These are phyloP conservation scores for Cytidiella melzeri DNA, from an alignment of 768 basidiomycete genomes.

Conservation along the genomic window DNA sequence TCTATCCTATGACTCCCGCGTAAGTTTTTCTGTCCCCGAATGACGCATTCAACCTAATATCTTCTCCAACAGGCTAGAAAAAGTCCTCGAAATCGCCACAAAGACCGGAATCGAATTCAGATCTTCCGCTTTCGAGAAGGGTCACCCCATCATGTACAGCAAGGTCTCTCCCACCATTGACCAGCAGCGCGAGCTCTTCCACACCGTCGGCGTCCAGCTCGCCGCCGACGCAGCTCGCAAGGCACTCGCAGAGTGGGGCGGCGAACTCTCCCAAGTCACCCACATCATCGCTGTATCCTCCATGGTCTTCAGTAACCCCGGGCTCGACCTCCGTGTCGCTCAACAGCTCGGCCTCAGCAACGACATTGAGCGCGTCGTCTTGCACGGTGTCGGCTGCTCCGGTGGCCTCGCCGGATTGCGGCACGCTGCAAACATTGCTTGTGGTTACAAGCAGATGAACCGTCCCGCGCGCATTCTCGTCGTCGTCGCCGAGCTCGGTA, in stretches of 20 bases:
- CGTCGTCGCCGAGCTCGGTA: constrained; percentile 6
- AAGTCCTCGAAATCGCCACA: constrained; percentile 9
- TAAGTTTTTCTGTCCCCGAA: not conserved
- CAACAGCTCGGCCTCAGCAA: constrained; percentile 6
- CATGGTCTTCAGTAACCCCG: constrained; percentile 7
- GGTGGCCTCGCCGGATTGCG: constrained; percentile 9
- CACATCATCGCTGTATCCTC: constrained; percentile 10
- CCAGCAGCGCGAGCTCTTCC: constrained; percentile 8
- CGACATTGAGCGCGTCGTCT: constrained; percentile 7
- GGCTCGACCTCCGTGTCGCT: constrained; percentile 10
- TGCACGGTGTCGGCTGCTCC: constrained; percentile 11
- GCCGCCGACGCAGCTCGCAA: constrained; percentile 4
- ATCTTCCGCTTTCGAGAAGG: constrained; percentile 2
- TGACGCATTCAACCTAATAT: no score
- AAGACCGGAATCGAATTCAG: constrained; percentile 10
- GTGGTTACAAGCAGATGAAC: not conserved
- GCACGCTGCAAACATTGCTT: constrained; percentile 7
- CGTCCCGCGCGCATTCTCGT: constrained; percentile 10
- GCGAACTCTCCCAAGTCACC: constrained; percentile 8
- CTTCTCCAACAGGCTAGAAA: constrained; percentile 3
- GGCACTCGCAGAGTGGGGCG: constrained; percentile 10
- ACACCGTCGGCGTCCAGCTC: constrained; percentile 7
- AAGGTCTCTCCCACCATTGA: constrained; percentile 6
- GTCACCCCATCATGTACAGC: constrained; percentile 5
- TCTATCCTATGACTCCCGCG: constrained; percentile 8